Evolutionary conservation across 2,329 filamentous ascomycete species (phyloP).

Genomic region (Sporothrix euskadiensis): DNA sequence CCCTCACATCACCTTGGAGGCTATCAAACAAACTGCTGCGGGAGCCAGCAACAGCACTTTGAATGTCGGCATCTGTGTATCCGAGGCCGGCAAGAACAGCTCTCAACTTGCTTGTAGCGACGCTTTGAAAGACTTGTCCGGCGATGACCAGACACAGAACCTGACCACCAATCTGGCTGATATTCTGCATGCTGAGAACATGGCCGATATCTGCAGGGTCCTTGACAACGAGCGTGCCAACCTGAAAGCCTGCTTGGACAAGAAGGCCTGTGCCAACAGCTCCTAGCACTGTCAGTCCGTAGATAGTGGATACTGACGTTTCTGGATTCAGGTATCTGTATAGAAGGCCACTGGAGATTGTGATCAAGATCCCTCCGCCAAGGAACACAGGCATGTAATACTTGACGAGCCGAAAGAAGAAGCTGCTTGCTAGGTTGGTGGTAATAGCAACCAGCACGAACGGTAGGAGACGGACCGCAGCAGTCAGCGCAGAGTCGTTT

Average conservation of each 20-base stretch:
- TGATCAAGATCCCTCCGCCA: constrained; percentile 30
- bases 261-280: constrained; percentile 33
- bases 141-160: constrained; percentile 36
- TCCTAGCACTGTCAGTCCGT: constrained; percentile 33
- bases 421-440: constrained; percentile 23
- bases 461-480: constrained; percentile 39
- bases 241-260: constrained; percentile 38
- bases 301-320: constrained; percentile 31
- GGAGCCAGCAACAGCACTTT: constrained; percentile 39
- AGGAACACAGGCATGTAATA: constrained; percentile 34
- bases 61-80: constrained; percentile 37
- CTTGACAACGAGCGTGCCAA: constrained; percentile 34
- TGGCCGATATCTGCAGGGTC: constrained; percentile 29
- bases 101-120: neutral
- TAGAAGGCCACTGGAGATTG: constrained; percentile 32
- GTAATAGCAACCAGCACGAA: constrained; percentile 43
- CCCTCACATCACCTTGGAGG: constrained; percentile 35
- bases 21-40: constrained; percentile 39
- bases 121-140: constrained; percentile 35
- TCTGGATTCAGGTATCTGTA: constrained; percentile 32
- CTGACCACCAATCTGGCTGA: constrained; percentile 36
- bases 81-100: constrained; percentile 27
- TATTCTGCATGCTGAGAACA: constrained; percentile 37
- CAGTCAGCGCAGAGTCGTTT: constrained; percentile 43
- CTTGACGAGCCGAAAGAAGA: neutral